These are phyloP conservation scores for Ganoderma lucidum DNA, from an alignment of 1,284 basidiomycete genomes.

Conservation along the genomic window DNA sequence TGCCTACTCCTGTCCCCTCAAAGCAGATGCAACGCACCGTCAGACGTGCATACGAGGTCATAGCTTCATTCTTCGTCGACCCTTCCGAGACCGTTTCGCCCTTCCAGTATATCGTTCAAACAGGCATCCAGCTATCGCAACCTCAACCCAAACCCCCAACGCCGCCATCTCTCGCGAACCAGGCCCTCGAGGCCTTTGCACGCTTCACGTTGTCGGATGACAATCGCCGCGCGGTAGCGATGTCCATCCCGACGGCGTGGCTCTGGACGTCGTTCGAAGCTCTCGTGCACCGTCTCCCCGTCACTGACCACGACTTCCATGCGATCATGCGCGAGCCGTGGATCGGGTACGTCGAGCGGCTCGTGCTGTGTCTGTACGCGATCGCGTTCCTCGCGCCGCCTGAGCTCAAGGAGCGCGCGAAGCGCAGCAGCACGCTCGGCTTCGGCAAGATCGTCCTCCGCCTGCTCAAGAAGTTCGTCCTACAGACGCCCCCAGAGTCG, in stretches of 20 bases:
- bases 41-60: slow-evolving; percentile 69
- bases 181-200: slow-evolving; percentile 86
- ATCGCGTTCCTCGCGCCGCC: slow-evolving; percentile 87
- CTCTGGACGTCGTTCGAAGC: slow-evolving; percentile 72
- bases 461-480: slow-evolving; percentile 67
- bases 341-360: slow-evolving; percentile 83
- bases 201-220: slow-evolving; percentile 79
- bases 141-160: slow-evolving; percentile 46
- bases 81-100: slow-evolving; percentile 71
- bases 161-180: slow-evolving; percentile 72
- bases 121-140: slow-evolving; percentile 50
- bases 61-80: slow-evolving; percentile 82
- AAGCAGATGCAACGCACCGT: slow-evolving; percentile 50
- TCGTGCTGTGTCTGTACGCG: slow-evolving; percentile 84
- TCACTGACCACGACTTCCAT: slow-evolving; percentile 81
- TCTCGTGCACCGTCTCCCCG: slow-evolving; percentile 84
- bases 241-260: slow-evolving; percentile 62
- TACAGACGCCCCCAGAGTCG: slow-evolving; percentile 54
- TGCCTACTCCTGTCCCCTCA: slow-evolving; percentile 45
- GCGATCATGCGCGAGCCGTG: slow-evolving; percentile 69
- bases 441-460: slow-evolving; percentile 72
- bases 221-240: slow-evolving; percentile 80
- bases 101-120: slow-evolving; percentile 60
- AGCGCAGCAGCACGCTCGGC: slow-evolving; percentile 62
- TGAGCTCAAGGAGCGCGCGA: slow-evolving; percentile 74